Evolutionary conservation across 345 rosid genomes (phyloP).

Genomic region (Cardamine chenopodiifolia): DNA sequence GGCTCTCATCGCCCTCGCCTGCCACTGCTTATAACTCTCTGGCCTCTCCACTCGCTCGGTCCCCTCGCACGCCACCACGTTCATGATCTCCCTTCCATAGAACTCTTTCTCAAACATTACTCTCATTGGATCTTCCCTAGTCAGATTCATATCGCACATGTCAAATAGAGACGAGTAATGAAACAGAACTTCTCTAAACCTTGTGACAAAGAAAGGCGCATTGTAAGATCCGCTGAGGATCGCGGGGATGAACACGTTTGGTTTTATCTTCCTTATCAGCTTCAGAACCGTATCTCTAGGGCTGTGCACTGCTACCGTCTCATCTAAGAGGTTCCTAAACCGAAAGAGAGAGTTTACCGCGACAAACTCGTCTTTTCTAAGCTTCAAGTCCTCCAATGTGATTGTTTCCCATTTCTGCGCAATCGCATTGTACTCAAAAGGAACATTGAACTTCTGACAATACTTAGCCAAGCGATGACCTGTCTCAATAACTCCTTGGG

Average conservation of each 20-base stretch:
- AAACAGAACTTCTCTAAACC: conserved; percentile 77
- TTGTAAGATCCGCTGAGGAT: conserved; percentile 63
- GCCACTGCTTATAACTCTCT: conserved; percentile 88
- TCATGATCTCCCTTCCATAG: conserved; percentile 63
- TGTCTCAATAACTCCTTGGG: conserved; percentile 61
- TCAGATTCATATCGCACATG: conserved; percentile 52
- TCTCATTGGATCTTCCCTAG: conserved; percentile 56
- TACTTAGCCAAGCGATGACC: conserved; percentile 71
- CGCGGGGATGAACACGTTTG: conserved; percentile 53
- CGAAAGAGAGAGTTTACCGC: conserved; percentile 68
- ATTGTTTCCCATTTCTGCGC: conserved; percentile 79
- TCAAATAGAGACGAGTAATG: conserved; percentile 70
- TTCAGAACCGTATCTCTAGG: conserved; percentile 63
- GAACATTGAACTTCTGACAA: conserved; percentile 62
- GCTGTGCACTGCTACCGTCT: conserved; percentile 56
- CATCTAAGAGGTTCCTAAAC: conserved; percentile 67
- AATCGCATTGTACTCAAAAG: conserved; percentile 73
- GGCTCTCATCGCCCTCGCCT: conserved; percentile 54
- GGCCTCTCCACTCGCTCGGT: conserved; percentile 77
- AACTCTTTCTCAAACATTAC: conserved; percentile 66
- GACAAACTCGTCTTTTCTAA: conserved; percentile 52
- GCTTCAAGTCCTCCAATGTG: conserved; percentile 58
- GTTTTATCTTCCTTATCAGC: conserved; percentile 62
- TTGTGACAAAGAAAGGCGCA: conserved; percentile 68
- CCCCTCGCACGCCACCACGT: conserved; percentile 79